Base-by-base conservation (phyloP, 768 basidiomycete species). In the Serendipita indica region DNA sequence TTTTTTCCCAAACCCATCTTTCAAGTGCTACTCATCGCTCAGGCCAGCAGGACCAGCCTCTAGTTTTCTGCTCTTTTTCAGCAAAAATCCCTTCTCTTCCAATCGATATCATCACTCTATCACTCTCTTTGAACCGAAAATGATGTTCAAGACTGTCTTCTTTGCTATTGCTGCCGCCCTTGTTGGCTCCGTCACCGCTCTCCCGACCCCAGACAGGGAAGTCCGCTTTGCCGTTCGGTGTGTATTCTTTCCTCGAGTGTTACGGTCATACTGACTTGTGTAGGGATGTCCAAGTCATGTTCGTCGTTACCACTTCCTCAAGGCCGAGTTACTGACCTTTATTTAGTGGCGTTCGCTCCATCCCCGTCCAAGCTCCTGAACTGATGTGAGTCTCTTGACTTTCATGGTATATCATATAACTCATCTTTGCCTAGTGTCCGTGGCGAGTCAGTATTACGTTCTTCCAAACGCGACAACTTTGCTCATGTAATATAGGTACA, bases 11-110 rank as follows among this genome's bases (percentile, higher is more conserved):
- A 7, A 7, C 25, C 22, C 25, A 46, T 46, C 22, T 27, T 54
- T 54, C n/a, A 6, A 20, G 16, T 25, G 7, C 22, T 3, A 54
- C 22, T 27, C 22, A 16, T 30, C 49, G 22, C 30, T 32, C 20
- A 54, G 49, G 49, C 49, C 30, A 25, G 49, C 49, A 54, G 49
- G 49, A 54, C 20, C 12, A 32, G 49, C 49, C 49, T 20, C 45
- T 20, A 13, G 18, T 1, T 39, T 37, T 46, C 25, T 16, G 13
- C 12, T 46, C 45, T 25, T 16, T 37, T 37, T 37, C 35, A 37
- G 35, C 35, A n/a, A 37, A 10, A 37, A 37, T 10, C 10, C 35
- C 10, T 37, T 37, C 35, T 10, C n/a, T 37, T 37, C 35, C n/a
- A 10, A 37, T 37, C n/a, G 35, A 37, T 37, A 37, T n/a, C 10